A percentile compares a stretch with the other conserved stretches of the same genome.
Evolutionary conservation across 139 green algal species (phyloP).

Genomic region (Chlorella sp.): DNA sequence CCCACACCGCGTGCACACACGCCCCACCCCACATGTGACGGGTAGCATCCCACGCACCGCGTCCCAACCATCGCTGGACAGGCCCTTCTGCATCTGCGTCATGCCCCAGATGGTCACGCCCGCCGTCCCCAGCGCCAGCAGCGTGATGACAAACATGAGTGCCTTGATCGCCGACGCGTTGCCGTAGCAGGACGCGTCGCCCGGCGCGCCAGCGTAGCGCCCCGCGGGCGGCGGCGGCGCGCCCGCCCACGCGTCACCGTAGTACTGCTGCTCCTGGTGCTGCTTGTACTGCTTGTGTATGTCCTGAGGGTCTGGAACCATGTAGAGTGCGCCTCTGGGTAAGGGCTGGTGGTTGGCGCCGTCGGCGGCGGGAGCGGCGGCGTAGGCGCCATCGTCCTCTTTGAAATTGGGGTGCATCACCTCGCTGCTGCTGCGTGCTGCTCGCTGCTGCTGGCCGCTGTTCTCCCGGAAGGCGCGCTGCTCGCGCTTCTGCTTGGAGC

Average conservation of each 20-base stretch:
- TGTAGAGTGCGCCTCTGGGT: too few relatives aligned
- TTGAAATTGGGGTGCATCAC: background rate
- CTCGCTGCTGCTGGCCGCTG: background rate
- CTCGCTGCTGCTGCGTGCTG: background rate
- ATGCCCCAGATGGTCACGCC: background rate
- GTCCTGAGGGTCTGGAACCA: too few relatives aligned
- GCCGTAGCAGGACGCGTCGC: background rate
- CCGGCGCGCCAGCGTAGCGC: background rate
- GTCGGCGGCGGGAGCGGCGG: background rate
- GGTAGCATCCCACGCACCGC: background rate
- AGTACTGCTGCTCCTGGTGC: too few relatives aligned
- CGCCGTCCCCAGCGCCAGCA: background rate
- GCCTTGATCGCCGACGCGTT: background rate
- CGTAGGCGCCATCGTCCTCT: background rate
- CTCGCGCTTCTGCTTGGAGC: background rate
- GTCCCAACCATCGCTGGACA: background rate
- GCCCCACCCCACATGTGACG: too few relatives aligned
- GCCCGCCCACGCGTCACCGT: background rate
- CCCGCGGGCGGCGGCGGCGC: too few relatives aligned
- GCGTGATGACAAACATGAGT: background rate
- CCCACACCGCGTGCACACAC: too few relatives aligned
- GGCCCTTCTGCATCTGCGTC: background rate
- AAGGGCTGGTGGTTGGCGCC: too few relatives aligned
- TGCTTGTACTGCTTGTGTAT: too few relatives aligned
- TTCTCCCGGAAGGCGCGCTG: too few relatives aligned